Base-by-base conservation (phyloP, 2,329 filamentous ascomycete genomes). In the Colletotrichum musicola region DNA sequence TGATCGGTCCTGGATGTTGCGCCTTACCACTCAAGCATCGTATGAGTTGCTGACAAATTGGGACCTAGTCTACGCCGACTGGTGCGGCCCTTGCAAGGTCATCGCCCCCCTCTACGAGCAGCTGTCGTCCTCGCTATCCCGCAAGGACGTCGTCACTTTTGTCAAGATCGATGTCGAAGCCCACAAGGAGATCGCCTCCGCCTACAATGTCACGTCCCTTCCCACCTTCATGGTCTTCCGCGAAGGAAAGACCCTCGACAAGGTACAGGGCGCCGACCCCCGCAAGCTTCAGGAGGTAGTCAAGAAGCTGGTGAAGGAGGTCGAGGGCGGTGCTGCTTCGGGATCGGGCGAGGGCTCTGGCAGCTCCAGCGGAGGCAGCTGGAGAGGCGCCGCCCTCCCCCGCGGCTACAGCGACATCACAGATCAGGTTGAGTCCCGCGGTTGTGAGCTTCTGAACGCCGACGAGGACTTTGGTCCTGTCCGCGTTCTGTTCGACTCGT, bases 191-290 rank as follows among this genome's bases (percentile, higher is more conserved):
- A 88, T 98, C 71, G 89, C 93, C 16, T 78, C 87, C 69, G 88
- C 90, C 73, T 96, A 97, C 82, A 84, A 85, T 72, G 86, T 98
- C 76, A 90, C 89, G 20, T 88, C 89, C 81, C 90, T 95, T 77
- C 96, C 96, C 9, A 97, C 95, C n/a, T 97, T 98, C 80, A 88
- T 98, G 76, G 87, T 98, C 75, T 97, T 93, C 84, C 91, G 92
- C 74, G 87, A 92, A 76, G 91, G 90, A 73, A 85, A 89, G 71
- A 83, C 90, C 64, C 86, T 89, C 54, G 87, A 92, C 60, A 91
- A 89, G 74, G 88, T 96, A 69, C 86, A 88, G 77, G 95, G 94
- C 51, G 93, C 93, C 56, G 89, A 97, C 77, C 86, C 89, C 14
- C 81, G 85, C 64, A 90, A 90, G 75, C 88, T 98, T 16, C 89